A percentile compares a stretch with the other conserved stretches of the same genome.
phyloP scores from a whole-genome alignment of 169 alveolate species.

The Eimeria brunetti region DNA sequence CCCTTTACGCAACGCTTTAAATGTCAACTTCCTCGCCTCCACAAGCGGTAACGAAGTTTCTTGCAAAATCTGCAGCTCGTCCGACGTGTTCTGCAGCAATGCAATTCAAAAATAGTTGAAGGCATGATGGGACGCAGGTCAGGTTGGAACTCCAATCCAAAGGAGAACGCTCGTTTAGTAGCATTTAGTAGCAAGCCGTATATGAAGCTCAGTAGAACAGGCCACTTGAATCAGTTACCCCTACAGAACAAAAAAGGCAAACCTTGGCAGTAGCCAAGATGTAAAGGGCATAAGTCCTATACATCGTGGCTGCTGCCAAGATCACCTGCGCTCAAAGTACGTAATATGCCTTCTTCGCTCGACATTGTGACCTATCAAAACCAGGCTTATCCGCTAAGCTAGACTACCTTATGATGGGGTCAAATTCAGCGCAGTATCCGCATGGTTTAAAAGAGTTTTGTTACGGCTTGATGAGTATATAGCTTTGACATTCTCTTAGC shows the following conservation, averaged over 20 bases:
- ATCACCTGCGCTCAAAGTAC: not conserved
- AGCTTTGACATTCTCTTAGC: not conserved
- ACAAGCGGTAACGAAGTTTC: conserved; percentile 69
- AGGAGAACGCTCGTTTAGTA: not conserved
- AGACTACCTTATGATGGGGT: not conserved
- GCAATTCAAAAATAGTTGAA: not conserved
- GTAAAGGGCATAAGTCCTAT: not conserved
- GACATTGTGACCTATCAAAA: not conserved
- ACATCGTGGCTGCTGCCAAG: not conserved
- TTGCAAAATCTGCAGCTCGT: conserved; percentile 57
- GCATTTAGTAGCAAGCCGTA: not conserved
- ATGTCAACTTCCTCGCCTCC: conserved; percentile 79
- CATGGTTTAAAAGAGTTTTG: no score
- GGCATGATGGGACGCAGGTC: not conserved
- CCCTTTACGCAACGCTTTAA: conserved; percentile 78
- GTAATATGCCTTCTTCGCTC: not conserved
- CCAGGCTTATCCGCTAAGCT: not conserved
- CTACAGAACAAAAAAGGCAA: not conserved
- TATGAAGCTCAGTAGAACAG: not conserved
- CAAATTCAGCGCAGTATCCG: not conserved
- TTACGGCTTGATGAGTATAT: no score
- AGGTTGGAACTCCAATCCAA: not conserved
- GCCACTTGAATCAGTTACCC: not conserved
- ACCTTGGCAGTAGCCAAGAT: not conserved
- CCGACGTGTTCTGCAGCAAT: conserved; percentile 33